These are phyloP conservation scores for Eremothecium coryli DNA, from an alignment of 1,139 yeast genomes.

Conservation along the genomic window DNA sequence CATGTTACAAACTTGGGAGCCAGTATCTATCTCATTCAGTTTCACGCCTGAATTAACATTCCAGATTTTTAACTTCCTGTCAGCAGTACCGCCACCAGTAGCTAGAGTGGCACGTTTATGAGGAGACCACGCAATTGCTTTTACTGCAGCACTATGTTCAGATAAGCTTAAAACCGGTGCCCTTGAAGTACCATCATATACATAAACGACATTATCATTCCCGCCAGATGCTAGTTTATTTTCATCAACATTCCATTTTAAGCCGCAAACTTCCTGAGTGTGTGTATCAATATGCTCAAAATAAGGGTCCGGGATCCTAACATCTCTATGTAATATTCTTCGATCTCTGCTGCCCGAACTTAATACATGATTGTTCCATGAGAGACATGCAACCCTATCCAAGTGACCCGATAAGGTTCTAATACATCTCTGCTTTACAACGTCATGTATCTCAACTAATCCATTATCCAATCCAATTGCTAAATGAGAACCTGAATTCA, in stretches of 20 bases:
- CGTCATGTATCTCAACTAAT: slow-evolving; percentile 92
- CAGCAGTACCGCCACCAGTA: slow-evolving; percentile 97
- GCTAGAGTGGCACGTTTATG: slow-evolving; percentile 91
- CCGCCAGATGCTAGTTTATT: slow-evolving; percentile 89
- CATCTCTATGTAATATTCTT: slow-evolving; percentile 81
- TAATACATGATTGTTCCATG: slow-evolving; percentile 90
- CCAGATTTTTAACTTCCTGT: slow-evolving; percentile 85
- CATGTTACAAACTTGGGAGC: slow-evolving; percentile 91
- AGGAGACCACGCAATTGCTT: slow-evolving; percentile 96
- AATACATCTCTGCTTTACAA: slow-evolving; percentile 70
- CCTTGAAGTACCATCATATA: slow-evolving; percentile 77
- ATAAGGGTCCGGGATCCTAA: slow-evolving; percentile 75
- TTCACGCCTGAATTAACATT: slow-evolving; percentile 73
- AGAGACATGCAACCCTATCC: slow-evolving; percentile 73
- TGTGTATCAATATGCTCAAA: slow-evolving; percentile 65
- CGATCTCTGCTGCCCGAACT: slow-evolving; percentile 86
- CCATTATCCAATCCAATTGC: slow-evolving; percentile 90
- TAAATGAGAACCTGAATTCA: slow-evolving; percentile 84
- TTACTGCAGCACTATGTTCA: slow-evolving; percentile 91
- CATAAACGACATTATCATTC: slow-evolving; percentile 74
- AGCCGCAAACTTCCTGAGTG: slow-evolving; percentile 92
- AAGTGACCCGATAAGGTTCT: slow-evolving; percentile 91
- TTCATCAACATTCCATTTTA: slow-evolving; percentile 86
- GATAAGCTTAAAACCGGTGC: slow-evolving; percentile 65
- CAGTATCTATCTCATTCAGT: slow-evolving; percentile 76